Conservation (phyloP, 306 rosid genomes). For the Prunus persica region DNA sequence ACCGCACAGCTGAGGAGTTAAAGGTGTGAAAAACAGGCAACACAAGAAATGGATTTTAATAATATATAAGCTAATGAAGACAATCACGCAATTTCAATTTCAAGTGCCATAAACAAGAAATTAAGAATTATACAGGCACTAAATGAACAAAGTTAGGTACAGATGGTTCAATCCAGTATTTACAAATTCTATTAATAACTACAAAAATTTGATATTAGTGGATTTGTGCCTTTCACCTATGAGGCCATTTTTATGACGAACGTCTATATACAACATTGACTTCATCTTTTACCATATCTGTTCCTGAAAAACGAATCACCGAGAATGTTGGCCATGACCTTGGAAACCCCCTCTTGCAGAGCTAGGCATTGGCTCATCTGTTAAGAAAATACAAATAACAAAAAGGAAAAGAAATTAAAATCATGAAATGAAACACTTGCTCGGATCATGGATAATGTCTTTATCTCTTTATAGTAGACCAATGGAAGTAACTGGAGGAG, state of each 20-base stretch:
- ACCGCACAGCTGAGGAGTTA: no score
- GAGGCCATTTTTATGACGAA: constrained; percentile 29
- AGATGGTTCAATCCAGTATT: constrained; percentile 25
- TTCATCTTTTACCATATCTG: constrained; percentile 17
- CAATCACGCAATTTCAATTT: background rate
- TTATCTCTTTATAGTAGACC: constrained; percentile 1
- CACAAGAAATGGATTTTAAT: background rate
- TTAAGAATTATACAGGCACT: constrained; percentile 10
- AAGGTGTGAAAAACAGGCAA: background rate
- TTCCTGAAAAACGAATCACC: constrained; percentile 21
- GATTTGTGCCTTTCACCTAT: constrained; percentile 26
- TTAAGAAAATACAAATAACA: constrained; percentile 16
- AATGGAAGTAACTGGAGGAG: constrained; percentile 9
- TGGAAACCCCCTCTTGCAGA: constrained; percentile 40
- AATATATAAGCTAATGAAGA: background rate
- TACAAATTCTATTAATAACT: constrained; percentile 17
- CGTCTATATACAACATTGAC: constrained; percentile 43
- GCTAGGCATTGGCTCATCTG: constrained; percentile 54
- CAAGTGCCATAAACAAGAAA: background rate
- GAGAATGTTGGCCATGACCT: constrained; percentile 28
- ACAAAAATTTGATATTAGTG: background rate
- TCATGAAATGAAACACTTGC: background rate
- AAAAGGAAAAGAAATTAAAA: background rate
- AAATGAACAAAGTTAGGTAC: constrained; percentile 8
- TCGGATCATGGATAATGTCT: background rate